Evolutionary conservation across 164 flowering plant species (phyloP).

Genomic region (Houttuynia cordata): DNA sequence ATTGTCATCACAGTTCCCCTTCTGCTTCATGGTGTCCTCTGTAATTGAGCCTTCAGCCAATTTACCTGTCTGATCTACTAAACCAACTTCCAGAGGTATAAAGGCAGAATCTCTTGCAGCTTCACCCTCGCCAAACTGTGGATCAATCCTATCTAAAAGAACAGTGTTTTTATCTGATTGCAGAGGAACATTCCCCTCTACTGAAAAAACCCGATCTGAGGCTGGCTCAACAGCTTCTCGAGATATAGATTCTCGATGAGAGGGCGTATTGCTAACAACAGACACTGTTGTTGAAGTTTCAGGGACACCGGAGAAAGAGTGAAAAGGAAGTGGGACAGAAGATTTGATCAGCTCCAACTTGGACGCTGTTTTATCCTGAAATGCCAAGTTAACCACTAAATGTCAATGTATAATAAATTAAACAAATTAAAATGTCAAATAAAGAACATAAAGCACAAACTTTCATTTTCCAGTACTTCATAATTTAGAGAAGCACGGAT

Average conservation of each 20-base stretch:
- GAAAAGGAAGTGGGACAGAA: conserved; percentile 67
- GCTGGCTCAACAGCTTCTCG: background rate
- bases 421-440: background rate
- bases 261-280: conserved; percentile 13
- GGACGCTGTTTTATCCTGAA: conserved; percentile 32
- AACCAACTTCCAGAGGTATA: conserved; percentile 31
- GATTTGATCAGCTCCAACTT: conserved; percentile 81
- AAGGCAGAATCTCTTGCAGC: conserved; percentile 28
- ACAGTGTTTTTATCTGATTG: background rate
- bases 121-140: conserved; percentile 1
- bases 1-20: background rate
- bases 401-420: background rate
- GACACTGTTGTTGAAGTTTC: conserved; percentile 12
- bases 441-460: background rate
- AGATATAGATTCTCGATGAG: background rate
- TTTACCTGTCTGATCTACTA: conserved; percentile 14
- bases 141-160: background rate
- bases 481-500: no score
- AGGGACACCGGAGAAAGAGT: conserved; percentile 36
- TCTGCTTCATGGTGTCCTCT: background rate
- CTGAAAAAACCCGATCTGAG: background rate
- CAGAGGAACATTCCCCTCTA: background rate
- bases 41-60: conserved; percentile 6
- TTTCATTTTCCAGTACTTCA: no score
- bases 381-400: background rate